Percentiles rank a stretch among this genome's conserved stretches.
Evolutionary conservation across 1,284 basidiomycete genomes (phyloP).

Genomic region (Apiotrichum akiyoshidainum): DNA sequence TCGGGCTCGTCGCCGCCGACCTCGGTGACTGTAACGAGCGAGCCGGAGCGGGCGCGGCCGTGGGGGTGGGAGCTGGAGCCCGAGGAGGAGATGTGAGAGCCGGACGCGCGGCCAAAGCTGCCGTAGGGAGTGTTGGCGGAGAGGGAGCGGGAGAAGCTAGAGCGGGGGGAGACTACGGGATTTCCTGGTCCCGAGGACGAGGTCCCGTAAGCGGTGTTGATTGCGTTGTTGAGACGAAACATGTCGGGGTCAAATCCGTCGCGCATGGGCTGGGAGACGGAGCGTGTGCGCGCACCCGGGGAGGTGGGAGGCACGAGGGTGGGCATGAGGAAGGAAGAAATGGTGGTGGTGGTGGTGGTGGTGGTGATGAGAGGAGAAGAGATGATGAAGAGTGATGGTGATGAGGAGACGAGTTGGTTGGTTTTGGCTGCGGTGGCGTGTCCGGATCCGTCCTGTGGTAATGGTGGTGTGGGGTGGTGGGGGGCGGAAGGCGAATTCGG

Average conservation of each 20-base stretch:
- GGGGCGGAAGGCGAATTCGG: too few relatives aligned
- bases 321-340: conserved; percentile 12
- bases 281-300: conserved; percentile 37
- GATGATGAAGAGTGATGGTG: neutral
- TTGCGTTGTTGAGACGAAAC: conserved; percentile 10
- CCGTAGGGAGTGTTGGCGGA: conserved; percentile 10
- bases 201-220: neutral
- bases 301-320: conserved; percentile 35
- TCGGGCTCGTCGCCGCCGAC: conserved; percentile 74
- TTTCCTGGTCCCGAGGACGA: neutral
- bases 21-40: conserved; percentile 79
- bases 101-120: conserved; percentile 10
- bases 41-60: conserved; percentile 22
- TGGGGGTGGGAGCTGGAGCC: neutral
- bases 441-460: too few relatives aligned
- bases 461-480: too few relatives aligned
- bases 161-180: conserved; percentile 8
- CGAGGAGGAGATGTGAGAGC: neutral
- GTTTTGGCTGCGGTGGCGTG: neutral
- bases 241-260: conserved; percentile 38
- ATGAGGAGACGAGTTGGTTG: neutral
- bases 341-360: neutral
- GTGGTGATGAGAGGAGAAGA: neutral
- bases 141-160: conserved; percentile 10
- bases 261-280: conserved; percentile 46